Percentiles rank a stretch among this genome's conserved stretches.
Evolutionary conservation across 139 green algal genomes (phyloP).

Genomic region (Chlamydomonas schloesseri): DNA sequence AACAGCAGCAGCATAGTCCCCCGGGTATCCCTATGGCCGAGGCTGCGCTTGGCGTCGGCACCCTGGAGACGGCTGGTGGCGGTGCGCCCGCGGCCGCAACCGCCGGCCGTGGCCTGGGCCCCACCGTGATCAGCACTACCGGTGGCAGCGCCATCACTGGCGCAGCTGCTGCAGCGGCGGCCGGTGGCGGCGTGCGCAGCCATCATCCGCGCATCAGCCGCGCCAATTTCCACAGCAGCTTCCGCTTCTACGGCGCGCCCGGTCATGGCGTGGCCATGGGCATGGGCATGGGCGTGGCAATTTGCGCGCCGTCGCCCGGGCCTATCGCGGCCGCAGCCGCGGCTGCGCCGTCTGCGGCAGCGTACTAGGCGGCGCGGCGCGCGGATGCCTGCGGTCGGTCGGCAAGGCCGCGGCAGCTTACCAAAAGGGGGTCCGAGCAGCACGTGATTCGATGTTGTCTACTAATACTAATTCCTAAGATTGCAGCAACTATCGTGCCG

Average conservation of each 20-base stretch:
- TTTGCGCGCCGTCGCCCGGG: neutral
- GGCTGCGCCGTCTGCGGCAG: neutral
- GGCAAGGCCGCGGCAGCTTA: too few relatives aligned
- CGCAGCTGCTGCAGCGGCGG: too few relatives aligned
- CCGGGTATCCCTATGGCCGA: too few relatives aligned
- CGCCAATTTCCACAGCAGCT: neutral
- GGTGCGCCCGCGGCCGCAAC: neutral
- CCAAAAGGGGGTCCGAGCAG: too few relatives aligned
- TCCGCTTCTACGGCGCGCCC: neutral
- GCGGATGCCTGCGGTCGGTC: neutral
- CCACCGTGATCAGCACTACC: neutral
- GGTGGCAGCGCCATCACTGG: too few relatives aligned
- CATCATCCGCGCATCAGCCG: neutral
- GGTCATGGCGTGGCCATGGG: neutral
- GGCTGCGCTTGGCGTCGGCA: too few relatives aligned
- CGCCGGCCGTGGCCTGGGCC: too few relatives aligned
- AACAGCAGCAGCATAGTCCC: neutral
- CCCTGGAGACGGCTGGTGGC: too few relatives aligned
- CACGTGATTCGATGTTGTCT: too few relatives aligned
- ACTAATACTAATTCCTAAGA: neutral
- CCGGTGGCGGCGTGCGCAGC: too few relatives aligned
- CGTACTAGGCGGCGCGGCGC: neutral
- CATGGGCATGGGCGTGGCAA: neutral
- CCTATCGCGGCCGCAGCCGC: neutral
- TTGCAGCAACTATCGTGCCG: too few relatives aligned